phyloP scores from a whole-genome alignment of 2,329 filamentous ascomycete genomes.

The Chrysoporthe deuterocubensis region DNA sequence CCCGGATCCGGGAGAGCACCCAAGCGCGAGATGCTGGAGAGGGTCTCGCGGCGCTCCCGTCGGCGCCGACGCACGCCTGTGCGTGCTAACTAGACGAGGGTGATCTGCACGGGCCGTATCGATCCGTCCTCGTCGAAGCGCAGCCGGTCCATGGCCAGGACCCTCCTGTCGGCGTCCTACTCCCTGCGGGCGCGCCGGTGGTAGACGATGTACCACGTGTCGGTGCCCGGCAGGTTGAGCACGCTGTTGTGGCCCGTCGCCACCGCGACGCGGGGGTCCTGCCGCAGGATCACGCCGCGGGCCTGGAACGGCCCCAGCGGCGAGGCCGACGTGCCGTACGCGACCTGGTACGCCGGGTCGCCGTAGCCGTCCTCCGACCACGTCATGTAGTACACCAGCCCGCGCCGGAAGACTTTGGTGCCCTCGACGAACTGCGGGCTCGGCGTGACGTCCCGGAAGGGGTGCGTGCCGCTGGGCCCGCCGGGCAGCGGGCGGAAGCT shows the following conservation, averaged over 20 bases:
- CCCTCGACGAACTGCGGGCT: constrained; percentile 18
- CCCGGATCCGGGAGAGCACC: too few species aligned
- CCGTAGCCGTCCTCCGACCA: constrained; percentile 28
- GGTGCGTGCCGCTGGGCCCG: background rate
- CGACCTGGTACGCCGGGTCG: constrained; percentile 23
- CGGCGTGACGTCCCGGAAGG: constrained; percentile 19
- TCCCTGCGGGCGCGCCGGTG: constrained; percentile 17
- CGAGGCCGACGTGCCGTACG: constrained; percentile 21
- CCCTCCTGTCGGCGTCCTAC: constrained; percentile 11
- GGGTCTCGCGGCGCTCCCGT: too few species aligned
- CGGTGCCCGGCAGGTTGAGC: constrained; percentile 25
- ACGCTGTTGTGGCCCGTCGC: constrained; percentile 24
- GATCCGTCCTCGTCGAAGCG: constrained; percentile 16
- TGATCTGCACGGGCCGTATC: constrained; percentile 14
- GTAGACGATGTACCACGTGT: constrained; percentile 26
- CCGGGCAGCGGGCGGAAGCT: constrained; percentile 17
- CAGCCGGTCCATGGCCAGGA: constrained; percentile 19
- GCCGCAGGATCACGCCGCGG: constrained; percentile 13
- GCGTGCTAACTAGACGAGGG: background rate
- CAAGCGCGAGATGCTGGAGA: too few species aligned
- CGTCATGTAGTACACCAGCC: constrained; percentile 24
- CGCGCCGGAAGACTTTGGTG: constrained; percentile 23
- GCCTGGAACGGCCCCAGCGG: constrained; percentile 19
- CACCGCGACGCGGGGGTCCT: constrained; percentile 17
- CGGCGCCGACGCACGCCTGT: too few species aligned